Percentiles rank a stretch among this genome's conserved stretches.
phyloP scores from a whole-genome alignment of 2,329 filamentous ascomycete genomes.

The Trichoderma gracile region DNA sequence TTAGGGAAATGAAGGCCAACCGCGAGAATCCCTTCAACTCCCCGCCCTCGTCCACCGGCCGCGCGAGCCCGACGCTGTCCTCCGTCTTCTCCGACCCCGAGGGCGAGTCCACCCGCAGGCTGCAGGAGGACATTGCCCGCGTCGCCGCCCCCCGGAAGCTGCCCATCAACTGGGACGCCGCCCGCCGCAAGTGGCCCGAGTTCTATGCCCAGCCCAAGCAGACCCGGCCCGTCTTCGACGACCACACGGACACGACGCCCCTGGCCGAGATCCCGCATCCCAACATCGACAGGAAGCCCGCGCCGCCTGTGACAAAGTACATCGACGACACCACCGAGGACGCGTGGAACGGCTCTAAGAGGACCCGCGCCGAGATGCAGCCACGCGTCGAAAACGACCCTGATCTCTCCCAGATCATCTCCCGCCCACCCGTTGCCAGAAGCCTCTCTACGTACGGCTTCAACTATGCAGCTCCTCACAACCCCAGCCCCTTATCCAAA shows the following conservation, averaged over 20 bases:
- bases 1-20: slow-evolving; percentile 55
- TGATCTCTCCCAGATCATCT: slow-evolving; percentile 49
- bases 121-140: slow-evolving; percentile 52
- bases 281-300: slow-evolving; percentile 40
- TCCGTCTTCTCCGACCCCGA: slow-evolving; percentile 56
- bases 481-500: slow-evolving; percentile 44
- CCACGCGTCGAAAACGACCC: slow-evolving; percentile 55
- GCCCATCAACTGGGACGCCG: slow-evolving; percentile 48
- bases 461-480: slow-evolving; percentile 35
- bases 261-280: slow-evolving; percentile 46
- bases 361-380: slow-evolving; percentile 54
- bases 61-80: slow-evolving; percentile 55
- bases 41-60: slow-evolving; percentile 59
- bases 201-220: slow-evolving; percentile 47
- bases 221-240: slow-evolving; percentile 35
- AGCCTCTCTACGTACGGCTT: slow-evolving; percentile 32
- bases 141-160: slow-evolving; percentile 44
- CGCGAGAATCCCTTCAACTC: slow-evolving; percentile 60
- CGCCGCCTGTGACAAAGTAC: slow-evolving; percentile 35
- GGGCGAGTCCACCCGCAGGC: slow-evolving; percentile 54
- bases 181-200: slow-evolving; percentile 55
- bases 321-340: slow-evolving; percentile 47
- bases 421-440: slow-evolving; percentile 41
- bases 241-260: slow-evolving; percentile 41
- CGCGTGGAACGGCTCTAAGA: slow-evolving; percentile 43